Evolutionary conservation across 129 eudicot species (phyloP), one percentile per base, ranked within the genome.

Genomic region (Solidago caesia): DNA sequence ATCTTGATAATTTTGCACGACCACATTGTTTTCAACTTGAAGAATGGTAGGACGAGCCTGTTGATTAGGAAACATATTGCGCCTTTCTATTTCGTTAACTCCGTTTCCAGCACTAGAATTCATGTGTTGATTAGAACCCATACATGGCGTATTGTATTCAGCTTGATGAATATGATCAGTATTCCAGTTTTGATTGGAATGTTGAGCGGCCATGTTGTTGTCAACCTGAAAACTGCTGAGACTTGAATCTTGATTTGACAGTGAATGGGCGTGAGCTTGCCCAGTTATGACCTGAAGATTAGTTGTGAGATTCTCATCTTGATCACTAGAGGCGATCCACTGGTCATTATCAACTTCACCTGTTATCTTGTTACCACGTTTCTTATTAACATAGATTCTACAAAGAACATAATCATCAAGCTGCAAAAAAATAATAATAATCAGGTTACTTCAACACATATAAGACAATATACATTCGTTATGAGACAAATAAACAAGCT

Each of bases 321-420:
- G 57, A 67, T 46, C 72, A 5, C 9, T 68, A 6, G 64, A 9
- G 42, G 7, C 16, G 14, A 33, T 25, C 11, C 49, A 44, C 73
- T 48, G 70, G 27, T 67, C 41, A 45, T 4, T 26, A 2, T 7
- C 11, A 42, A 67, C 43, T 67, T 67, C 15, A 4, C 9, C 57
- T 15, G 5, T 26, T 21, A 62, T 27, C 13, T 62, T n/a, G 4
- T 46, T 67, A 44, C 42, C 72, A 13, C 7, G 6, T 45, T 4
- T 8, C 8, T 10, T 9, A 41, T 9, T 74, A 47, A n/a, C 13
- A 44, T 75, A 75, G 4, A 75, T 67, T 58, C 55, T 75, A 75
- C 66, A 66, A 4, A 75, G 26, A 44, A 75, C 80, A 45, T 77
- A 69, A 16, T 70, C 64, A 39, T 77, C 63, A 57, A 75, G 61